Conservation (phyloP, 2,329 filamentous ascomycete species). For the Dothideomycetidae sp. region DNA sequence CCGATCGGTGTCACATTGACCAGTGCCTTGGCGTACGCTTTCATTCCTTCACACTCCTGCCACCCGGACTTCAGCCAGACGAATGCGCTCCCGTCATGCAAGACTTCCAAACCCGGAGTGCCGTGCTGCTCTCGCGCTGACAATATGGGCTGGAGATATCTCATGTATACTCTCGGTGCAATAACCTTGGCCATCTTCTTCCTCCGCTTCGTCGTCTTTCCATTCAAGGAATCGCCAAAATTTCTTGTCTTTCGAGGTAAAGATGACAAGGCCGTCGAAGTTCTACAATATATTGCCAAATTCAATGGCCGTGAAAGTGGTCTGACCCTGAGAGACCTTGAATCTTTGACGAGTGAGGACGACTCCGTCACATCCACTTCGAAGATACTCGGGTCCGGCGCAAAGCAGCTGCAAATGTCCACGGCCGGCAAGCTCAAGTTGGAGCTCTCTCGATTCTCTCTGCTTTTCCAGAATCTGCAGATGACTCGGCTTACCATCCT, state of each 20-base stretch:
- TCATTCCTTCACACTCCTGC: constrained; percentile 39
- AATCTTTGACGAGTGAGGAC: constrained; percentile 22
- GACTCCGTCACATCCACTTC: constrained; percentile 15
- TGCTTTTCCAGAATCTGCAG: constrained; percentile 30
- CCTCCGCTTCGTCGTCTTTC: constrained; percentile 39
- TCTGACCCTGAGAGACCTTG: constrained; percentile 24
- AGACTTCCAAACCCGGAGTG: constrained; percentile 18
- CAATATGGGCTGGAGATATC: constrained; percentile 34
- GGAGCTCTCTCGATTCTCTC: constrained; percentile 30
- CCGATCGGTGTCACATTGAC: constrained; percentile 41
- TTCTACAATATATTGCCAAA: constrained; percentile 30
- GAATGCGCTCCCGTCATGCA: constrained; percentile 33
- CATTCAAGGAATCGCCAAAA: constrained; percentile 46
- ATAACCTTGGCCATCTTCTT: constrained; percentile 34
- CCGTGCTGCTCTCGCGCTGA: constrained; percentile 25
- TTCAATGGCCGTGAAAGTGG: constrained; percentile 26
- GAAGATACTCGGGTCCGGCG: constrained; percentile 22
- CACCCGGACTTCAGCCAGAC: constrained; percentile 35
- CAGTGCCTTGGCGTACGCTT: constrained; percentile 38
- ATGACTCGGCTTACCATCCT: constrained; percentile 34
- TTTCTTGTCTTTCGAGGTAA: constrained; percentile 40
- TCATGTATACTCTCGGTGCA: constrained; percentile 28
- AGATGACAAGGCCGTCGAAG: constrained; percentile 37
- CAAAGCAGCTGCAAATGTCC: constrained; percentile 20
- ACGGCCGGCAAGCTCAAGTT: constrained; percentile 23